Percentiles rank a stretch among this genome's conserved stretches.
These are phyloP conservation scores for Coelomomyces lativittatus DNA, from an alignment of 371 early-diverging fungal species.

Conservation along the genomic window DNA sequence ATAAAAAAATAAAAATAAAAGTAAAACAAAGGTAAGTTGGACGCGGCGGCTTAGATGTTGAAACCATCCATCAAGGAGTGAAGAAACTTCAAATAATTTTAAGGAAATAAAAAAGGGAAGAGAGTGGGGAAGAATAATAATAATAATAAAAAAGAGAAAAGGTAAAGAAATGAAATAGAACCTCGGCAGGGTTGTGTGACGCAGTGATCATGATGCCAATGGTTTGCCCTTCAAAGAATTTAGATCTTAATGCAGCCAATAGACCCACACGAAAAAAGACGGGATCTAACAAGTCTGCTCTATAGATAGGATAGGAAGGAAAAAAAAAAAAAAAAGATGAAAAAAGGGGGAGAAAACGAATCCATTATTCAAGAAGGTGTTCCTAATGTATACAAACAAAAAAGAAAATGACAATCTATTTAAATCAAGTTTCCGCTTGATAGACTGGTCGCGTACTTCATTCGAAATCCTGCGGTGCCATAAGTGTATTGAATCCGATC, in stretches of 20 bases:
- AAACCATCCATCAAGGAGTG: not conserved
- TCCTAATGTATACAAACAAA: not conserved
- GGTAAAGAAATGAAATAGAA: too few relatives aligned
- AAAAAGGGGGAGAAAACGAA: too few relatives aligned
- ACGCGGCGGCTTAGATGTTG: too few relatives aligned
- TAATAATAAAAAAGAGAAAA: not conserved
- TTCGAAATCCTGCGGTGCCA: conserved; percentile 95
- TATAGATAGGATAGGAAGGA: not conserved
- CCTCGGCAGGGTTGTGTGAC: conserved; percentile 89
- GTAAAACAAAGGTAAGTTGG: too few relatives aligned
- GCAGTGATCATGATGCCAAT: conserved; percentile 99
- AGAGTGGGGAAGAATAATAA: conserved; percentile 1
- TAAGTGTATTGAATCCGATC: conserved; percentile 17
- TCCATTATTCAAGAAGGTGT: not conserved
- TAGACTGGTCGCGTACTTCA: conserved; percentile 16
- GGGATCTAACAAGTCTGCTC: conserved; percentile 45
- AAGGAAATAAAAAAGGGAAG: conserved; percentile 3
- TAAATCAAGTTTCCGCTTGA: not conserved
- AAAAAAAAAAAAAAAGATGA: not conserved
- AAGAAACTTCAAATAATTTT: not conserved
- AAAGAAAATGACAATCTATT: not conserved
- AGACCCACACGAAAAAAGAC: conserved; percentile 86
- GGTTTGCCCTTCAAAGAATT: conserved; percentile 58
- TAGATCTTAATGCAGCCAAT: conserved; percentile 77
- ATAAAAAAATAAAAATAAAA: not conserved